These are phyloP conservation scores for Monosporascus sp. DNA, from an alignment of 2,329 filamentous ascomycete genomes.

Conservation along the genomic window DNA sequence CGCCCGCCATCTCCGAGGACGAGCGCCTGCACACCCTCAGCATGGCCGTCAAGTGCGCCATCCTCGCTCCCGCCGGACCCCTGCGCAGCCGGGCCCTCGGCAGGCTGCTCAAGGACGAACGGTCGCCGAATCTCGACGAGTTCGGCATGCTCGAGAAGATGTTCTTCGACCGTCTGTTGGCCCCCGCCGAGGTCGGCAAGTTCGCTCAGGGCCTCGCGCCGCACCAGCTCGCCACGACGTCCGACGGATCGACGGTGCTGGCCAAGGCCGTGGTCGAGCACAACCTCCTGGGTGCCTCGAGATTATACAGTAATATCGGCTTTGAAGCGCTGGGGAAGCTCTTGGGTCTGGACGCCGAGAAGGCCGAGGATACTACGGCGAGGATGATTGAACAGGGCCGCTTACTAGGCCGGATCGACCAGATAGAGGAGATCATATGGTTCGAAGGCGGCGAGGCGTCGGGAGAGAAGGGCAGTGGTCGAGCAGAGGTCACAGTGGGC, in stretches of 20 bases:
- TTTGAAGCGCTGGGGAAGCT: slow-evolving; percentile 71
- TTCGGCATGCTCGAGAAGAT: slow-evolving; percentile 94
- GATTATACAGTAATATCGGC: slow-evolving; percentile 71
- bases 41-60: slow-evolving; percentile 85
- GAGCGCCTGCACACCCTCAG: slow-evolving; percentile 80
- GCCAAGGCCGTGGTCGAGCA: slow-evolving; percentile 94
- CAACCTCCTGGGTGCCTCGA: slow-evolving; percentile 82
- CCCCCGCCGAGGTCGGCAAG: slow-evolving; percentile 73
- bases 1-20: slow-evolving; percentile 71
- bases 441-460: slow-evolving; percentile 74
- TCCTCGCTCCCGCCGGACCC: slow-evolving; percentile 87
- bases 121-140: slow-evolving; percentile 68
- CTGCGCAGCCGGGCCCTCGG: slow-evolving; percentile 73
- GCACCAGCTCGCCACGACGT: slow-evolving; percentile 85
- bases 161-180: slow-evolving; percentile 83
- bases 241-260: slow-evolving; percentile 88
- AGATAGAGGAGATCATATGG: slow-evolving; percentile 82
- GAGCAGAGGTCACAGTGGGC: slow-evolving; percentile 57
- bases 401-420: slow-evolving; percentile 83
- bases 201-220: slow-evolving; percentile 77
- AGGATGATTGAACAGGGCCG: slow-evolving; percentile 95
- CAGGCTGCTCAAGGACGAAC: slow-evolving; percentile 89
- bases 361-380: slow-evolving; percentile 86
- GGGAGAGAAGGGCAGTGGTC: slow-evolving; percentile 62
- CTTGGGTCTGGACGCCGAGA: slow-evolving; percentile 71